These are phyloP conservation scores for Begonia peltatifolia DNA, from an alignment of 306 rosid species.

Conservation along the genomic window DNA sequence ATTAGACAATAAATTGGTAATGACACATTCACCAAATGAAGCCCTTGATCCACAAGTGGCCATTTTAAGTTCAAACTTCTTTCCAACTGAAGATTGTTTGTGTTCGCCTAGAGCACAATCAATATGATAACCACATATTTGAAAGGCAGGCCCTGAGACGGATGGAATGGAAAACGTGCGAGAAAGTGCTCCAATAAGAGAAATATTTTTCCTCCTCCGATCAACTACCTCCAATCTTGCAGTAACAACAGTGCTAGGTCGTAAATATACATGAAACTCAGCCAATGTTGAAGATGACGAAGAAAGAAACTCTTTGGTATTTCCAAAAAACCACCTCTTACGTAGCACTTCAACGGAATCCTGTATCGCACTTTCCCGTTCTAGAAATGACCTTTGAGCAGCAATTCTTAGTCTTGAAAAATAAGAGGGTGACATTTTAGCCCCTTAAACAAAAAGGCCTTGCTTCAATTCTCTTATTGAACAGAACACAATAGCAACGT, in stretches of 20 bases:
- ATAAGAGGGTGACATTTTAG: slow-evolving; percentile 67
- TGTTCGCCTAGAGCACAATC: slow-evolving; percentile 31
- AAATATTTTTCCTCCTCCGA: slow-evolving; percentile 26
- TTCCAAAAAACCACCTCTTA: slow-evolving; percentile 32
- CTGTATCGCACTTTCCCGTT: slow-evolving; percentile 35
- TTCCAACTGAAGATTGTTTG: slow-evolving; percentile 17
- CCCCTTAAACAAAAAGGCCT: slow-evolving; percentile 24
- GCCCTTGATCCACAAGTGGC: slow-evolving; percentile 39
- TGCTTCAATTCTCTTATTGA: slow-evolving; percentile 16
- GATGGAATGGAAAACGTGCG: slow-evolving; percentile 59
- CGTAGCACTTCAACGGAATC: slow-evolving; percentile 35
- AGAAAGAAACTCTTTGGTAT: slow-evolving; percentile 33
- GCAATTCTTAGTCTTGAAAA: slow-evolving; percentile 41
- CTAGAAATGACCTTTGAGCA: slow-evolving; percentile 28
- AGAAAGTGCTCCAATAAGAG: slow-evolving; percentile 57
- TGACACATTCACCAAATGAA: slow-evolving; percentile 25
- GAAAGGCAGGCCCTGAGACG: slow-evolving; percentile 52
- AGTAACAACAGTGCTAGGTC: slow-evolving; percentile 30
- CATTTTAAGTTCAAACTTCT: slow-evolving; percentile 37
- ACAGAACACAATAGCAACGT: slow-evolving; percentile 16
- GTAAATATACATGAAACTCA: slow-evolving; percentile 19
- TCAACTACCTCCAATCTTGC: slow-evolving; percentile 34
- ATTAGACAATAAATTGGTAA: slow-evolving; percentile 20
- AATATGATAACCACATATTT: slow-evolving; percentile 57
- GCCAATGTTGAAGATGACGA: slow-evolving; percentile 22